Evolutionary conservation across 306 rosid genomes (phyloP).

Genomic region (Casuarina equisetifolia): DNA sequence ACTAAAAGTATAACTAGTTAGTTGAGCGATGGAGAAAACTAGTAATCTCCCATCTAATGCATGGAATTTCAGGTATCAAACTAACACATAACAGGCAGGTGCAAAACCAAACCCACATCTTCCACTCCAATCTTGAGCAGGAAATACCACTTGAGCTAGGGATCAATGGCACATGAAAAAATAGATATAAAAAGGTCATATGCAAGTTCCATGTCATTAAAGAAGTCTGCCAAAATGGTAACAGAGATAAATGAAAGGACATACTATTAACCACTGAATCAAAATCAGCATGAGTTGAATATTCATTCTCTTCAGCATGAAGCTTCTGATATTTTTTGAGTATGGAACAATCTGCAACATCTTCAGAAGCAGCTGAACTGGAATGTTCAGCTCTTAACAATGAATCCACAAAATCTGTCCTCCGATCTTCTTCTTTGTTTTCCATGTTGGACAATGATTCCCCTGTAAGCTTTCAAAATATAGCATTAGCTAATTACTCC

Average conservation of each 20-base stretch:
- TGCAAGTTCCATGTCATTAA: neutral
- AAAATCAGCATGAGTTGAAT: slow-evolving; percentile 32
- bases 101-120: neutral
- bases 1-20: neutral
- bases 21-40: neutral
- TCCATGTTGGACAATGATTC: slow-evolving; percentile 58
- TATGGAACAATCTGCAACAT: slow-evolving; percentile 29
- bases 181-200: neutral
- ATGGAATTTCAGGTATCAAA: neutral
- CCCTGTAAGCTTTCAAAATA: slow-evolving; percentile 53
- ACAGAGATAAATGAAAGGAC: slow-evolving; percentile 34
- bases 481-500: slow-evolving; percentile 9
- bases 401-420: slow-evolving; percentile 81
- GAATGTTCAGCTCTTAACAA: slow-evolving; percentile 56
- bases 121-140: neutral
- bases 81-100: neutral
- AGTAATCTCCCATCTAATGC: neutral
- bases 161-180: neutral
- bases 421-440: slow-evolving; percentile 70
- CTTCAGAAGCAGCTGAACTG: slow-evolving; percentile 42
- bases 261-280: slow-evolving; percentile 49
- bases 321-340: slow-evolving; percentile 36
- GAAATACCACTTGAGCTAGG: neutral
- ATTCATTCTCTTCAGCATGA: slow-evolving; percentile 34
- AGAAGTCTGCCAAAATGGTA: slow-evolving; percentile 10